Conservation (phyloP, 345 rosid genomes). For the Abelmoschus esculentus region DNA sequence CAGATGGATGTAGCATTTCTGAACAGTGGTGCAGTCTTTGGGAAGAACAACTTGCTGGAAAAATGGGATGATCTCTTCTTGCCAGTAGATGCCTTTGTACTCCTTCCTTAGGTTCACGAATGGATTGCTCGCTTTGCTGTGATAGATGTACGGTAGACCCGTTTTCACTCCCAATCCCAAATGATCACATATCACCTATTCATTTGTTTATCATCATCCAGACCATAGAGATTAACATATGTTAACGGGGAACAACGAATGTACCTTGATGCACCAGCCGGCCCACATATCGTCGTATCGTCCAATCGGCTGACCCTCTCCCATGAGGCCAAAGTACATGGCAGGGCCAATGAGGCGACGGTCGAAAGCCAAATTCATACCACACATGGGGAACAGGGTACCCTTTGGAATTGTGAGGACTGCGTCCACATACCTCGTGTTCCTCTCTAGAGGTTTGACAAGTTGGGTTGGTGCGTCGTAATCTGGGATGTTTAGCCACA, state of each 20-base stretch:
- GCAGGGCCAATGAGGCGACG: constrained; percentile 90
- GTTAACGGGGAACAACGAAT: background rate
- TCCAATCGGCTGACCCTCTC: constrained; percentile 94
- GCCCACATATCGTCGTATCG: constrained; percentile 99
- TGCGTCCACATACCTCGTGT: constrained; percentile 59
- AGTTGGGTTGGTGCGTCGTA: constrained; percentile 99
- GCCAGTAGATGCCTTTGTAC: constrained; percentile 31
- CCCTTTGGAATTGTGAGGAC: constrained; percentile 93
- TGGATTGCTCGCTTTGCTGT: constrained; percentile 2
- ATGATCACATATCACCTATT: constrained; percentile 29
- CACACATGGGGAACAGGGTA: constrained; percentile 93
- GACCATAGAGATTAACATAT: background rate
- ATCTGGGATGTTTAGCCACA: constrained; percentile 98
- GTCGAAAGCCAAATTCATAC: constrained; percentile 88
- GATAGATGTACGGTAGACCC: constrained; percentile 28
- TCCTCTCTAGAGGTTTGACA: constrained; percentile 89
- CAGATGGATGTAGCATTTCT: constrained; percentile 25
- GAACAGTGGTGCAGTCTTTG: constrained; percentile 25
- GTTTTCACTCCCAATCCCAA: constrained; percentile 23
- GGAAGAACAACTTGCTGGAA: constrained; percentile 25
- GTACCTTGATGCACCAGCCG: constrained; percentile 62
- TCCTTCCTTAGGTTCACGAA: constrained; percentile 23
- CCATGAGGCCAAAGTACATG: constrained; percentile 98
- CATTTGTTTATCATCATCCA: background rate
- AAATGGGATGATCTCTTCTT: constrained; percentile 31